Evolutionary conservation across 139 green algal genomes (phyloP), one percentile per base, ranked within the genome.

Genomic region (Picochlorum sp.): DNA sequence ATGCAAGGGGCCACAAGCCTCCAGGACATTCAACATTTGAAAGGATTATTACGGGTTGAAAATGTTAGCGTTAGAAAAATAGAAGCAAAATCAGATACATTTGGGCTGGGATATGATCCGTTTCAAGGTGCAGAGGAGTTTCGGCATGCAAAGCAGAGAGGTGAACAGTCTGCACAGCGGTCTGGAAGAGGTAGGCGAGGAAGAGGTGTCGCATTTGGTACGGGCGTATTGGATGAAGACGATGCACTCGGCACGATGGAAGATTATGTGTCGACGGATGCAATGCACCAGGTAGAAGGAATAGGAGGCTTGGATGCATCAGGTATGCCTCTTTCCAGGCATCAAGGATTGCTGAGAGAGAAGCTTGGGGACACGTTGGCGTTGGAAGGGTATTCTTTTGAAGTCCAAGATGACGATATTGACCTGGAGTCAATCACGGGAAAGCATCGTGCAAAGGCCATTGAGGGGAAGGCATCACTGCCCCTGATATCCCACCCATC

Each of bases 31-130:
- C 80, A 92, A 30, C 47, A 54, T 54, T 54, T 54, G 13, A 8
- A 54, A 54, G n/a, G n/a, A 21, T 26, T 26, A 26, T 21, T 54
- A 13, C 13, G 47, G 15, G 47, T 54, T 20, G 47, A 54, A 9
- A 90, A 94, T 75, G 84, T 81, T 3, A 74, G 68, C 0, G 32
- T 94, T 13, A 84, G 88, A 62, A 70, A 88, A 10, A 58, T 89
- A 51, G 51, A 85, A 6, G 84, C 87, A 1, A 97, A 97, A 78
- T 67, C 68, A 4, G 85, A 96, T 65, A 21, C 76, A 11, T 76
- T 92, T 59, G 92, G 92, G 34, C 60, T 98, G n/a, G 92, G 90
- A 1, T 96, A 82, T 72, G 90, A 98, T 72, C 89, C 91, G 1
- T 97, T 90, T 72, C 79, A 81, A 64, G 86, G 78, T 6, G 88